Conservation (phyloP, 2,329 filamentous ascomycete genomes). For the Penicillium corylophilum region DNA sequence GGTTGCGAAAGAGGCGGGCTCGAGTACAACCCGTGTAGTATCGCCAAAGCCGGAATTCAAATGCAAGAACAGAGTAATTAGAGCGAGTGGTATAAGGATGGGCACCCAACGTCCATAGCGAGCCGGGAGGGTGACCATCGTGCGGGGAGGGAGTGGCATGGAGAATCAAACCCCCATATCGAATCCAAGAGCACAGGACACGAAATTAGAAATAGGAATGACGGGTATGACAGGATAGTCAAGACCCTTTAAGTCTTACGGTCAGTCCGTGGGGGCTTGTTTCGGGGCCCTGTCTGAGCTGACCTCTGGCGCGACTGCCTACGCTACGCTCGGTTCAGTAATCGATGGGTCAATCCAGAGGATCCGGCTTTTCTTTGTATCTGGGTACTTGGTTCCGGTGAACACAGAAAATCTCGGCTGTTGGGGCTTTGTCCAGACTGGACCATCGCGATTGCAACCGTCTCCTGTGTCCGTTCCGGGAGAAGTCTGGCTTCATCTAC, state of each 20-base stretch:
- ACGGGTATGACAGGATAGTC: neutral
- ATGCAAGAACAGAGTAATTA: constrained; percentile 19
- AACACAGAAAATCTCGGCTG: neutral
- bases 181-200: neutral
- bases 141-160: neutral
- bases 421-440: neutral
- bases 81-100: constrained; percentile 11
- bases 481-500: neutral
- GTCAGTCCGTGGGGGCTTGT: constrained; percentile 12
- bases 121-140: constrained; percentile 18
- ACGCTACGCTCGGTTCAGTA: constrained; percentile 10
- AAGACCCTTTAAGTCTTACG: neutral
- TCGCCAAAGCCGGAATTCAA: constrained; percentile 8
- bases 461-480: neutral
- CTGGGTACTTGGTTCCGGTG: neutral
- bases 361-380: neutral
- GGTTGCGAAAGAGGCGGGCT: neutral
- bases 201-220: too few relatives aligned
- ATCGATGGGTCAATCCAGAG: constrained; percentile 3
- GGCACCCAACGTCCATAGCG: constrained; percentile 24
- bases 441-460: constrained; percentile 1
- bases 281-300: constrained; percentile 5
- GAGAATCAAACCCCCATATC: neutral
- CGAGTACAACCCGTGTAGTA: constrained; percentile 8
- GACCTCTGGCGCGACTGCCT: constrained; percentile 3